Evolutionary conservation across 352 stramenopile genomes (phyloP).

Genomic region (Phytophthora quininea): DNA sequence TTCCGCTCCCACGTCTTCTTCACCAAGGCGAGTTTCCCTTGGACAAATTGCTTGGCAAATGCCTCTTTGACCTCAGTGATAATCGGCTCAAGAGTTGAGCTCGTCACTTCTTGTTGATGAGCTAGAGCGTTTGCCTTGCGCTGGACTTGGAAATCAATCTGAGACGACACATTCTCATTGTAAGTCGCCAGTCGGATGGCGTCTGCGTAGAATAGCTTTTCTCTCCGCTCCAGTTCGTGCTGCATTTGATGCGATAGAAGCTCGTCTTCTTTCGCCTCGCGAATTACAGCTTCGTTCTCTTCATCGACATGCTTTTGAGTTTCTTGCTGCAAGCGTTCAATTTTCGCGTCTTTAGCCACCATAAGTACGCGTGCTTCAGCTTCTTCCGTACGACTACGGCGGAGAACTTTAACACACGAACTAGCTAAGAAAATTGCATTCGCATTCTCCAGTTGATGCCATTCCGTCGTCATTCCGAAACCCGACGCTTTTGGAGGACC

Average conservation of each 20-base stretch:
- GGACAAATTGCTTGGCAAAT: conserved; percentile 61
- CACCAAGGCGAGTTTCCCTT: conserved; percentile 58
- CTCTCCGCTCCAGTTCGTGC: conserved; percentile 41
- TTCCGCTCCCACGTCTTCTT: conserved; percentile 80
- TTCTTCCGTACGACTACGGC: conserved; percentile 40
- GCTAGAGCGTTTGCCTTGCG: conserved; percentile 40
- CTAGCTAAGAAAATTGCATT: conserved; percentile 62
- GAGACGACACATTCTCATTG: conserved; percentile 63
- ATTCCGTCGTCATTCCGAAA: conserved; percentile 25
- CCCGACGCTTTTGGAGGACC: neutral
- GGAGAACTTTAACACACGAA: conserved; percentile 45
- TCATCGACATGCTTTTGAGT: conserved; percentile 44
- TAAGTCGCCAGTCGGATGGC: conserved; percentile 70
- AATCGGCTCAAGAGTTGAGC: conserved; percentile 16
- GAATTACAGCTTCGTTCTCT: conserved; percentile 33
- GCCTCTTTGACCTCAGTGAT: conserved; percentile 52
- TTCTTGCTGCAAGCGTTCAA: conserved; percentile 51
- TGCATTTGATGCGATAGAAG: conserved; percentile 39
- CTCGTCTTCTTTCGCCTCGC: conserved; percentile 47
- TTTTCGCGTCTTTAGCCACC: conserved; percentile 38
- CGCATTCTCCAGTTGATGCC: conserved; percentile 43
- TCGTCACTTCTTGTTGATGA: conserved; percentile 13
- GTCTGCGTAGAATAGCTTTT: conserved; percentile 54
- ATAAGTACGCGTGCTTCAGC: conserved; percentile 39
- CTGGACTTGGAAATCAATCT: conserved; percentile 75